Percentiles rank a stretch among this genome's conserved stretches.
These are phyloP conservation scores for Trichoderma orchidacearum DNA, from an alignment of 495 filamentous ascomycete genomes.

Conservation along the genomic window DNA sequence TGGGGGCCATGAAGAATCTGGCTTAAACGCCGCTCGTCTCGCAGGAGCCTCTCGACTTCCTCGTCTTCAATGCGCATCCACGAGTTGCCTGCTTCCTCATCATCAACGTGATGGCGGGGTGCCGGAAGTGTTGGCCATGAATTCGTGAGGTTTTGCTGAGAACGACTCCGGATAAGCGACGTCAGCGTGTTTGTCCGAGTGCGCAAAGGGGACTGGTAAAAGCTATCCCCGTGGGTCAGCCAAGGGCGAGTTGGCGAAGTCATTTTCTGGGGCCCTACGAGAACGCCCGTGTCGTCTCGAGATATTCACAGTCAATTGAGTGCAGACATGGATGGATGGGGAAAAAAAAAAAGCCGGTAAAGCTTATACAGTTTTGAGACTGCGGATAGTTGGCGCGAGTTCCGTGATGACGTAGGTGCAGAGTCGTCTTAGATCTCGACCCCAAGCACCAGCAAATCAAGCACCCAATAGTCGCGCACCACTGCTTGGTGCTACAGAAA, in stretches of 20 bases:
- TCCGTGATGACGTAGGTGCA: too few relatives aligned
- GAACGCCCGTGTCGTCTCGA: neutral
- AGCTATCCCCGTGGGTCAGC: conserved; percentile 8
- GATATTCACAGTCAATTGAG: neutral
- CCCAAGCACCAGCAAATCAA: too few relatives aligned
- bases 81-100: conserved; percentile 13
- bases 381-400: too few relatives aligned
- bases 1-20: conserved; percentile 48
- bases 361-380: too few relatives aligned
- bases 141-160: conserved; percentile 2
- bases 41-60: conserved; percentile 15
- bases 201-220: conserved; percentile 12
- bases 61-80: conserved; percentile 14
- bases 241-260: conserved; percentile 6
- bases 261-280: neutral
- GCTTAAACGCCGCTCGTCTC: conserved; percentile 35
- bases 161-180: conserved; percentile 22
- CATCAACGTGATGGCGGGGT: conserved; percentile 3
- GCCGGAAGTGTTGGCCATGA: neutral
- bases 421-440: too few relatives aligned
- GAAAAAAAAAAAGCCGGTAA: too few relatives aligned
- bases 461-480: too few relatives aligned
- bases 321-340: neutral
- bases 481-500: too few relatives aligned
- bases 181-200: conserved; percentile 17